These are phyloP conservation scores for Phycomyces nitens DNA, from an alignment of 192 early-diverging fungal genomes.

Conservation along the genomic window DNA sequence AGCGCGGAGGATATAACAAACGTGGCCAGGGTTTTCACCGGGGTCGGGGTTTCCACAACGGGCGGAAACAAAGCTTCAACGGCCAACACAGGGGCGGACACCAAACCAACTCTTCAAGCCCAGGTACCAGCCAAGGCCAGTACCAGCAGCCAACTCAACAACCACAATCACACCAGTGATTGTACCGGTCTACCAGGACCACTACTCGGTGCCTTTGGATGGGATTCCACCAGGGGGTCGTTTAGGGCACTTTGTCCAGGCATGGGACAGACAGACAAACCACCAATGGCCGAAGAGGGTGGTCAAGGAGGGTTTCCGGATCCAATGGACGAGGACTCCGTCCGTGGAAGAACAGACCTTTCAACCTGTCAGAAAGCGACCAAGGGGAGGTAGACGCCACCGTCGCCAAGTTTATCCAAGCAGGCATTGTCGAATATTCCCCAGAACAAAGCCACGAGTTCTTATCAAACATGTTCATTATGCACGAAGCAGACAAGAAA, in stretches of 20 bases:
- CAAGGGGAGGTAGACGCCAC: not conserved
- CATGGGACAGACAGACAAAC: not conserved
- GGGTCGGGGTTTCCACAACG: not conserved
- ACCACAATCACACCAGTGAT: not conserved
- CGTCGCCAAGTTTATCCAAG: constrained; percentile 6
- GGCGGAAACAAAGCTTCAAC: not conserved
- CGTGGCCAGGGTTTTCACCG: not conserved
- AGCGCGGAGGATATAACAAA: not conserved
- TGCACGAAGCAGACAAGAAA: no score
- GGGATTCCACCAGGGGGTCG: constrained; percentile 10
- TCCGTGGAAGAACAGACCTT: not conserved
- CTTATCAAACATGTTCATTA: constrained; percentile 9
- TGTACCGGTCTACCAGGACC: not conserved
- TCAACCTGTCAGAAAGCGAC: not conserved
- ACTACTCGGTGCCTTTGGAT: constrained; percentile 1
- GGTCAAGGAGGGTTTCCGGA: not conserved
- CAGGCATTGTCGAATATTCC: not conserved
- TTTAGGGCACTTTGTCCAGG: not conserved
- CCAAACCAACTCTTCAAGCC: not conserved
- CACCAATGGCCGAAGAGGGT: not conserved
- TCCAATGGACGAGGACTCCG: not conserved
- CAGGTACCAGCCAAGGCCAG: not conserved
- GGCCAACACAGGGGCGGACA: not conserved
- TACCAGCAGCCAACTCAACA: not conserved
- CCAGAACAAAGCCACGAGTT: constrained; percentile 4